Conservation (phyloP, 345 rosid species). For the Ricinus communis region DNA sequence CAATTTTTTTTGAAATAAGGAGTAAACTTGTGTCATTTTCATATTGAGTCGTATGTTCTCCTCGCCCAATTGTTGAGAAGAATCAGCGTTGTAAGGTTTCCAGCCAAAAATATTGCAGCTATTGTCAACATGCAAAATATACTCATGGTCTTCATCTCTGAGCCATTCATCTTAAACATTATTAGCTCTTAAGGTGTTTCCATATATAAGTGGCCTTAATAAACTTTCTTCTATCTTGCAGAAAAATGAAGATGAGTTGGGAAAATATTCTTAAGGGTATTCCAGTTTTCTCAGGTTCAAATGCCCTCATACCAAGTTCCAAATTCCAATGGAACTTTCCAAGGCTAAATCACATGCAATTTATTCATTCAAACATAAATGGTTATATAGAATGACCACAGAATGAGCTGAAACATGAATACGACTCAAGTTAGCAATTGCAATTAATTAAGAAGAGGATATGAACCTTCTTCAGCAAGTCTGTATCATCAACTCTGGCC, state of each 20-base stretch:
- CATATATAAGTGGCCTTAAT: not conserved
- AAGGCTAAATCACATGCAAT: not conserved
- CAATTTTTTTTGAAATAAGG: too few relatives aligned
- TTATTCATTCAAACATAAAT: not conserved
- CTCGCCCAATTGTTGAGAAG: not conserved
- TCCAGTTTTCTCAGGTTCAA: not conserved
- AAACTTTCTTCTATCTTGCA: not conserved
- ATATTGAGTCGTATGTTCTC: too few relatives aligned
- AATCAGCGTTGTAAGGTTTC: not conserved
- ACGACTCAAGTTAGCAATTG: constrained; percentile 7
- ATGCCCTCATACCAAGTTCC: not conserved
- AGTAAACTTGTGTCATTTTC: too few relatives aligned
- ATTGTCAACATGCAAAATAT: not conserved
- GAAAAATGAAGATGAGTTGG: not conserved
- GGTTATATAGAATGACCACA: not conserved
- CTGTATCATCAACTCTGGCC: constrained; percentile 51
- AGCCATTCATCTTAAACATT: too few relatives aligned
- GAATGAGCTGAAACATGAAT: constrained; percentile 2
- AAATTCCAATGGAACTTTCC: not conserved
- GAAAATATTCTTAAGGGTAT: too few relatives aligned
- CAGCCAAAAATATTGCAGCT: not conserved
- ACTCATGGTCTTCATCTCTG: not conserved
- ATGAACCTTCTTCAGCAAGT: constrained; percentile 66
- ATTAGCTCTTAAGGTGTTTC: too few relatives aligned
- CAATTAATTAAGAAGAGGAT: not conserved